Base-by-base conservation (phyloP, 2,329 filamentous ascomycete species). In the Pleoardoris graminearum region DNA sequence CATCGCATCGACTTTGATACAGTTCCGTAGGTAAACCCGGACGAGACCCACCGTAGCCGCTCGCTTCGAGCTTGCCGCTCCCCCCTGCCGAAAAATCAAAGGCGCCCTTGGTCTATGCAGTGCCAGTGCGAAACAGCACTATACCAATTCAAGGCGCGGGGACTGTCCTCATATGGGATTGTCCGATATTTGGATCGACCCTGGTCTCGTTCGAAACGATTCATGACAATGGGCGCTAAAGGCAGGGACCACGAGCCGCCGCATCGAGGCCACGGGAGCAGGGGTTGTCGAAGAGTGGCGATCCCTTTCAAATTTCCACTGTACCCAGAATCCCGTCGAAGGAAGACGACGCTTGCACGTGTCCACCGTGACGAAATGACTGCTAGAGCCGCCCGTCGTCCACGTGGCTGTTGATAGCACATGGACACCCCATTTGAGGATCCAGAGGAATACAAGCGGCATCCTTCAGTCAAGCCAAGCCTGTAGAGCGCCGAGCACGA, bases 401-500 rank as follows among this genome's bases (percentile, higher is more conserved):
- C 19, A 29, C 17, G 29, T 17, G 17, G 41, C 17, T n/a, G 16
- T 12, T 14, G 3, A 14, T 16, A 17, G 16, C 7, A n/a, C n/a
- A n/a, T 25, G 21, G 19, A 36, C 5, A 17, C 30, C 7, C 5
- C 25, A n/a, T 23, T 25, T 4, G 30, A 27, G 30, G 14, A 19
- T 46, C n/a, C 10, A 4, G 4, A 39, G 11, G 17, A 7, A 21
- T 19, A 11, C 6, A 8, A 39, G 10, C 7, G 11, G 37, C 11
- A 14, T 3, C 12, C 21, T 8, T 47, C 42, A 66, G 19, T 67
- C 67, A 11, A 69, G 48, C 57, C 66, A 69, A 22, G 69, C 70
- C 51, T 75, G 72, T 32, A 69, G 30, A 44, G 65, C 72, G 12
- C 69, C 72, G 3, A 72, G 49, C 14, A 66, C 33, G 55, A 75